Conservation (phyloP, 2,329 filamentous ascomycete genomes). For the Scopulariopsis brevicaulis region DNA sequence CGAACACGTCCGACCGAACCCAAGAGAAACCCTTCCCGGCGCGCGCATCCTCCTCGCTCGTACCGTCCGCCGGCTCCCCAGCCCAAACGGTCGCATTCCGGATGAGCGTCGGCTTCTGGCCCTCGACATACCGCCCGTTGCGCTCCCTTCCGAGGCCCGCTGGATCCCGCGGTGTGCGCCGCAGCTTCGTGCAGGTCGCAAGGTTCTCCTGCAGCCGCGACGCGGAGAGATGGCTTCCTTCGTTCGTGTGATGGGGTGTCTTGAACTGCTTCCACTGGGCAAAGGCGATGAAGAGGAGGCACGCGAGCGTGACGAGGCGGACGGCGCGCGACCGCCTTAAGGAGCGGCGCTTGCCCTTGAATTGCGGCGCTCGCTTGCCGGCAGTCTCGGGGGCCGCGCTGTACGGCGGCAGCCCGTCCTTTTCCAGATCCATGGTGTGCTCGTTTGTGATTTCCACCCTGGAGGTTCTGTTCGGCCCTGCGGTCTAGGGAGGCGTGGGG, state of each 20-base stretch:
- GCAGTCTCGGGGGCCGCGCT: neutral
- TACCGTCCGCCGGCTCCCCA: constrained; percentile 45
- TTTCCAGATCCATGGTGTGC: neutral
- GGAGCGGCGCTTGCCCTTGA: constrained; percentile 11
- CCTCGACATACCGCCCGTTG: constrained; percentile 50
- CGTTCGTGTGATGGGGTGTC: neutral
- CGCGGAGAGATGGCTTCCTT: constrained; percentile 27
- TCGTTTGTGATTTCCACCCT: neutral
- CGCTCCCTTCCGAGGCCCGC: constrained; percentile 41
- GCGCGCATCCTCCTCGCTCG: constrained; percentile 39
- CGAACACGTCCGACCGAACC: constrained; percentile 46
- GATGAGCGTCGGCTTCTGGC: constrained; percentile 49
- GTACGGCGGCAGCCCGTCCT: neutral
- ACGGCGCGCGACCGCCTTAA: constrained; percentile 31
- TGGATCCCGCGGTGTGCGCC: constrained; percentile 41
- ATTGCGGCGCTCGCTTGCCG: neutral
- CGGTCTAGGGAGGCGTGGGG: neutral
- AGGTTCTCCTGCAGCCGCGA: constrained; percentile 42
- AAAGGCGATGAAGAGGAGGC: constrained; percentile 37
- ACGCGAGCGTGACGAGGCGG: constrained; percentile 30
- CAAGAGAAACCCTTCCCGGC: constrained; percentile 49
- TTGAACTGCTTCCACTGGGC: constrained; percentile 33
- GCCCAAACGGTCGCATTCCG: constrained; percentile 57
- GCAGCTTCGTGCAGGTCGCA: constrained; percentile 42
- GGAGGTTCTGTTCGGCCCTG: neutral